These are phyloP conservation scores for Ogataea hybrid DNA, from an alignment of 1,139 yeast genomes.

Conservation along the genomic window DNA sequence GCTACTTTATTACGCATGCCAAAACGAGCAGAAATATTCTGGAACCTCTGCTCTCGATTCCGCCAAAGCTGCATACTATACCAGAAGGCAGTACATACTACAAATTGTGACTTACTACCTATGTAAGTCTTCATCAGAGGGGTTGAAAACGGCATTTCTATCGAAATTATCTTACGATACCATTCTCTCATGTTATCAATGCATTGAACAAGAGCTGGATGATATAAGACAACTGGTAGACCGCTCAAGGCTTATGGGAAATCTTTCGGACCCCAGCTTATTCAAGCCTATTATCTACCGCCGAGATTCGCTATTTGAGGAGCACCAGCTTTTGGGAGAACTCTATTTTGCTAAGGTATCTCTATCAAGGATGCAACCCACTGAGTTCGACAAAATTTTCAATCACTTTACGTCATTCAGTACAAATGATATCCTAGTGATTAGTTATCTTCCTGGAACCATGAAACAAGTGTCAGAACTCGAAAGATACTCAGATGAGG, in stretches of 20 bases:
- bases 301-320: slow-evolving; percentile 58
- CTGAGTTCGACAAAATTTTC: slow-evolving; percentile 37
- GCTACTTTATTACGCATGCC: slow-evolving; percentile 48
- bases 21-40: slow-evolving; percentile 39
- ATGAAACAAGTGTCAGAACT: slow-evolving; percentile 42
- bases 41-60: slow-evolving; percentile 62
- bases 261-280: slow-evolving; percentile 45
- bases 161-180: slow-evolving; percentile 10
- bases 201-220: slow-evolving; percentile 53
- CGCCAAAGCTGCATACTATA: slow-evolving; percentile 68
- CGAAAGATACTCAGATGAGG: slow-evolving; percentile 31
- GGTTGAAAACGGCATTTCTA: background rate
- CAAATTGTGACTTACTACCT: slow-evolving; percentile 65
- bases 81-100: slow-evolving; percentile 67
- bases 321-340: slow-evolving; percentile 74
- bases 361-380: slow-evolving; percentile 19
- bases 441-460: slow-evolving; percentile 50
- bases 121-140: slow-evolving; percentile 12
- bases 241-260: slow-evolving; percentile 60
- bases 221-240: slow-evolving; percentile 63
- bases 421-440: slow-evolving; percentile 49
- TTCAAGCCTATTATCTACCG: slow-evolving; percentile 56
- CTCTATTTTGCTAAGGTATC: slow-evolving; percentile 46
- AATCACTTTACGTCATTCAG: slow-evolving; percentile 43
- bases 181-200: slow-evolving; percentile 49